Evolutionary conservation across 2,329 filamentous ascomycete genomes (phyloP).

Genomic region (Neonectria sp.): DNA sequence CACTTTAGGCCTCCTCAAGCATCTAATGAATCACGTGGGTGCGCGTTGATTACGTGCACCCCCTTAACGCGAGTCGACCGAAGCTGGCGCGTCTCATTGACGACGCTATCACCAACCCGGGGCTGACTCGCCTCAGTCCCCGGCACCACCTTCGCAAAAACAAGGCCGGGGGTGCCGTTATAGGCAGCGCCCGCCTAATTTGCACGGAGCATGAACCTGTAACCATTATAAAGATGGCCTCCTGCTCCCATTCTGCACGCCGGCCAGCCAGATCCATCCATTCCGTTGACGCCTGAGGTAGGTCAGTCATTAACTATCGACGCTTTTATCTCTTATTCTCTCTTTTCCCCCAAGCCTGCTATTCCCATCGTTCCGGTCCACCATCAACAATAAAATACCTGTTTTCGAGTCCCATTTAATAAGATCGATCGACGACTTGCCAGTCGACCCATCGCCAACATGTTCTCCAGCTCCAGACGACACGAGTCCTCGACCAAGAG

Average conservation of each 20-base stretch:
- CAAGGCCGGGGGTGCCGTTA: conserved; percentile 38
- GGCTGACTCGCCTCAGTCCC: conserved; percentile 41
- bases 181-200: conserved; percentile 40
- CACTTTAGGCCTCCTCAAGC: conserved; percentile 13
- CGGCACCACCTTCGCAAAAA: background rate
- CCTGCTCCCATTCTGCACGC: conserved; percentile 27
- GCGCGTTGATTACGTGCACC: conserved; percentile 25
- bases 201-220: conserved; percentile 43
- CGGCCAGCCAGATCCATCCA: conserved; percentile 33
- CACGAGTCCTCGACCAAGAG: conserved; percentile 64
- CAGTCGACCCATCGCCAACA: conserved; percentile 44
- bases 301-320: conserved; percentile 41
- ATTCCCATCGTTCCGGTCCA: conserved; percentile 23
- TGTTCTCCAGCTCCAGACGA: conserved; percentile 61
- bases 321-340: conserved; percentile 34
- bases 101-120: conserved; percentile 43
- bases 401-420: conserved; percentile 30
- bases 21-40: conserved; percentile 37
- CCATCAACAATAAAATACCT: conserved; percentile 26
- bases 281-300: conserved; percentile 52
- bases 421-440: conserved; percentile 16
- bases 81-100: conserved; percentile 35
- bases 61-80: conserved; percentile 32
- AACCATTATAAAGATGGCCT: conserved; percentile 46
- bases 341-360: conserved; percentile 20